Base-by-base conservation (phyloP, 1,284 basidiomycete species). In the Microbotryum scabiosae region DNA sequence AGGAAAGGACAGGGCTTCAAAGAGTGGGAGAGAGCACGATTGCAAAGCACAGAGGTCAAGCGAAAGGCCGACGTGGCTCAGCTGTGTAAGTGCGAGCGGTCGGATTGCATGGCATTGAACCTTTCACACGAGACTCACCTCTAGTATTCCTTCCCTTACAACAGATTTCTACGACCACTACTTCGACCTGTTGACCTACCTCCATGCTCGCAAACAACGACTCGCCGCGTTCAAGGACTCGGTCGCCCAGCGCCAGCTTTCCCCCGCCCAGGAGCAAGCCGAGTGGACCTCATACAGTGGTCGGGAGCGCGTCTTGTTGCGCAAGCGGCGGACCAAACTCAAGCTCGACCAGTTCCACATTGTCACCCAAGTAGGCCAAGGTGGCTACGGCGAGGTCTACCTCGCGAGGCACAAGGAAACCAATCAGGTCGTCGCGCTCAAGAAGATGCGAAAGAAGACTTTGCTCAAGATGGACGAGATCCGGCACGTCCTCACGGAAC, bases 391-490 rank as follows among this genome's bases (percentile, higher is more conserved):
- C 10, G 92, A 96, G 67, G 92, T 97, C 32, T 97, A 87, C 74
- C 79, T 97, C 48, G 92, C 93, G 5, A 80, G 92, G 51, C 94
- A 94, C 74, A 87, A 73, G 67, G 91, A 96, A 69, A 88, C 91
- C 0, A 87, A 89, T 45, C 90, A 97, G 74, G 87, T 97, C 8
- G 96, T 92, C 67, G 92, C 93, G 2, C 77, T 97, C 60, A 97
- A 97, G 80, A 93, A 90, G 79, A 93, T 97, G 92, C 82, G 81
- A 69, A 97, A 97, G 76, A 81, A 85, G 48, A 96, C 91, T 0
- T 72, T 97, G 51, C 86, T 86, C 72, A 97, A 97, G 80, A 96
- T 96, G 93, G 91, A 96, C 68, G 93, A 97, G 88, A 83, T 91
- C 72, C 86, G 90, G 32, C 92, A 97, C 74, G 90, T 97, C 36